These are phyloP conservation scores for Daldinia loculata DNA, from an alignment of 495 filamentous ascomycete genomes.

Conservation along the genomic window DNA sequence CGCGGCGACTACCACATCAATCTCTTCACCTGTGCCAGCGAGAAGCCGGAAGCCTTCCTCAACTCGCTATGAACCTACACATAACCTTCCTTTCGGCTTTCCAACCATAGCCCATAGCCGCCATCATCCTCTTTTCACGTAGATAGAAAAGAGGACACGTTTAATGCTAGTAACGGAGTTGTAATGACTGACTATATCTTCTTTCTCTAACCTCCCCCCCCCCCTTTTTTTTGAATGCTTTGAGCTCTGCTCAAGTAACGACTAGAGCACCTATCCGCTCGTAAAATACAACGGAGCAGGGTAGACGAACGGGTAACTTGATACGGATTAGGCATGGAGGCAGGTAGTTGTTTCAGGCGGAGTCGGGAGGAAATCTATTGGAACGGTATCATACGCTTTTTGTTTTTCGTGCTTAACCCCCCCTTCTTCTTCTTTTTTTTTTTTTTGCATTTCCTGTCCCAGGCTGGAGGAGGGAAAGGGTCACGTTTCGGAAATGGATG, in stretches of 20 bases:
- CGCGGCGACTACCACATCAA: slow-evolving; percentile 77
- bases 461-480: neutral
- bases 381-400: neutral
- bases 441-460: neutral
- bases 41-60: slow-evolving; percentile 43
- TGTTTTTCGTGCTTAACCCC: neutral
- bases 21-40: slow-evolving; percentile 68
- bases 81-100: neutral
- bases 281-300: neutral
- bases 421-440: no score
- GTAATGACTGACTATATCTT: slow-evolving; percentile 2
- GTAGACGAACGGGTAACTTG: neutral
- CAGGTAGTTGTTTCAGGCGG: neutral
- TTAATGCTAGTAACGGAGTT: slow-evolving; percentile 5
- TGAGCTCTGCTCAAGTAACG: neutral
- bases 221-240: neutral
- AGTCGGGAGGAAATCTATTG: slow-evolving; percentile 1
- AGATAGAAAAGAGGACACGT: neutral
- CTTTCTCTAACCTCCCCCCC: neutral
- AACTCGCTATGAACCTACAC: slow-evolving; percentile 24
- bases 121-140: slow-evolving; percentile 1
- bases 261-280: neutral
- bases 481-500: neutral
- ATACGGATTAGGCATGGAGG: neutral
- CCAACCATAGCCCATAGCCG: neutral